phyloP scores from a whole-genome alignment of 225 moss, liverwort and hornwort genomes.

The Rhytidiadelphus loreus region DNA sequence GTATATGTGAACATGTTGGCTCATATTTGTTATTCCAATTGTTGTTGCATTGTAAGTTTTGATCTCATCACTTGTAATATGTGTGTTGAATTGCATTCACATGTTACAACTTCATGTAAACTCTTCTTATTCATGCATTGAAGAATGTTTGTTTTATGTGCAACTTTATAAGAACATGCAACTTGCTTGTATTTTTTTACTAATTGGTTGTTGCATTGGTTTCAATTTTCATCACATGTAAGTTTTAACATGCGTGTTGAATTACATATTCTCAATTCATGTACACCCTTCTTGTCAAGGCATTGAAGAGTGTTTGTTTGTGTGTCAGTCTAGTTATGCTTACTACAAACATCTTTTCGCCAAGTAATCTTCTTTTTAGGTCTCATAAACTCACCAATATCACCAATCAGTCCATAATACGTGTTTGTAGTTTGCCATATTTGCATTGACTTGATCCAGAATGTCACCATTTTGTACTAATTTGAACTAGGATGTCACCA shows the following conservation, averaged over 20 bases:
- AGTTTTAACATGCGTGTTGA: too few relatives aligned
- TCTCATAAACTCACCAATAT: not conserved
- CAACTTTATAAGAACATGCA: too few relatives aligned
- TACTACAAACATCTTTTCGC: not conserved
- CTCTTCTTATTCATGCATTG: rapidly evolving
- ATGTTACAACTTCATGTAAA: not conserved
- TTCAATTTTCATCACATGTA: too few relatives aligned
- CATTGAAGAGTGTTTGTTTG: not conserved
- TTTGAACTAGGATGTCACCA: not conserved
- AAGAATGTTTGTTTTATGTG: not conserved
- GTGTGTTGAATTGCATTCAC: not conserved
- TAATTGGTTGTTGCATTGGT: too few relatives aligned
- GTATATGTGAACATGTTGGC: not conserved
- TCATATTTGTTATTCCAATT: not conserved
- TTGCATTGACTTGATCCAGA: not conserved
- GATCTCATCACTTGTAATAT: not conserved
- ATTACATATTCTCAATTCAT: not conserved
- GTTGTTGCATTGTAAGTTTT: not conserved
- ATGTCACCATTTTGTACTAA: not conserved
- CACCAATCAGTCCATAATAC: not conserved
- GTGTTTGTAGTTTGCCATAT: not conserved
- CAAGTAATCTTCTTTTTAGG: not conserved
- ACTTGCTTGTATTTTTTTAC: too few relatives aligned
- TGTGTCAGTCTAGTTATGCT: rapidly evolving
- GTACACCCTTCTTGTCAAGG: not conserved